Base-by-base conservation (phyloP, 2,329 filamentous ascomycete genomes). In the Aspergillus uvarum region DNA sequence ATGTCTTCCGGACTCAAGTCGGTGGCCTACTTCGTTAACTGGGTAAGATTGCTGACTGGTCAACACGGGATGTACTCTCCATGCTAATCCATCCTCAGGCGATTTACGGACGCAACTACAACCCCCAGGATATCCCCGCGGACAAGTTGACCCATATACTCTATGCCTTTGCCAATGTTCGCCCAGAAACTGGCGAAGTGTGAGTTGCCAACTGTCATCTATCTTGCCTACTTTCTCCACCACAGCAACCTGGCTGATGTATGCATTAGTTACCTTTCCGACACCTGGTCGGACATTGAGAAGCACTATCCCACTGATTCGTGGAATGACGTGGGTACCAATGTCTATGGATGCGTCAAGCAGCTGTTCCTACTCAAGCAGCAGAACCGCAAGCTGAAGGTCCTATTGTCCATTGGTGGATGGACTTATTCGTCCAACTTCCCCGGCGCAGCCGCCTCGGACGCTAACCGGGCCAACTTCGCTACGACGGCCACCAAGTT, bases 91-190 rank as follows among this genome's bases (percentile, higher is more conserved):
- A n/a, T 38, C n/a, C 42, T 24, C 44, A 81, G 91, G 90, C 89
- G 65, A 94, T 96, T 68, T 96, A 96, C 75, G 91, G 82, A 47
- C 87, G 92, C 60, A 89, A 93, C 70, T 89, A 95, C 73, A 83
- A 87, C 14, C 92, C 92, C 0, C 89, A 95, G 71, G 87, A 95
- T 71, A 83, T 96, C 2, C 91, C 91, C 0, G 87, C 84, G 2
- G 85, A 92, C 56, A 89, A 91, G 62, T 83, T 96, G 35, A 96
- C 92, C 0, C 93, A 97, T 72, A 77, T 96, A 7, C 85, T 96
- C 16, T 96, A 96, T 68, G 83, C 92, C 10, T 97, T 97, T 77
- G 92, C 91, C 70, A 95, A 96, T 74, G 86, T 96, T 59, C 85
- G 87, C 1, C 84, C 87, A 3, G 90, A 93, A 4, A 86, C 83